Evolutionary conservation across 1,284 basidiomycete genomes (phyloP), one percentile per base, ranked within the genome.

Genomic region (Ceratobasidium sp.): DNA sequence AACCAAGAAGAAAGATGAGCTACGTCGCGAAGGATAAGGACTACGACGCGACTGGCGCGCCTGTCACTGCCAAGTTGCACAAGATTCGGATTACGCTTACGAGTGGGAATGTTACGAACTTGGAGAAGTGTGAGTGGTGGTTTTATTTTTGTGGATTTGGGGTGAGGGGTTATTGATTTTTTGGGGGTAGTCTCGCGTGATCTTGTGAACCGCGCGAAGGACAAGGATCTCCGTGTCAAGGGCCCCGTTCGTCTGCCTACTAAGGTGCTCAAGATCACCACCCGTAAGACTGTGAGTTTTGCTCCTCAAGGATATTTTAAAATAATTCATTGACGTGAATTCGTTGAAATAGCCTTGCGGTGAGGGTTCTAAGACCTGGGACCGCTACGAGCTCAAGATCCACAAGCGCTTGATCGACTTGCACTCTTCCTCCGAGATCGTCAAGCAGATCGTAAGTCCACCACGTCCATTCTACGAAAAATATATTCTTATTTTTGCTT

Each of bases 321-420:
- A 62, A 45, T 19, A 53, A 0, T 45, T 73, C 6, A 64, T 56
- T 67, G 22, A 17, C 17, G 22, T 41, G 6, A 41, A 41, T 17
- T 75, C 73, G 31, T 50, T 45, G 59, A 24, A 56, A 22, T 81
- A 97, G 94, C 94, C 97, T 86, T 98, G 98, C 84, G 98, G 98
- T 97, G 98, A 99, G 87, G 98, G 98, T 90, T 97, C 95, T 82
- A 99, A 99, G 93, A 99, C 98, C 83, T 99, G 98, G 98, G 98
- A 99, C 87, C 92, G 95, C 82, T 99, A 97, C 87, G 97, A 99
- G 88, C 92, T 99, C 87, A 96, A 97, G 89, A 90, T 99, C 80
- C 97, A 99, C 93, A 99, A 99, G 89, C 95, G 98, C 82, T 90
- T 99, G 84, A 99, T 99, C 83, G 98, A 99, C 89, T 89, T 99